Conservation (phyloP, 257 asterid genomes). For the Cruciata laevipes region DNA sequence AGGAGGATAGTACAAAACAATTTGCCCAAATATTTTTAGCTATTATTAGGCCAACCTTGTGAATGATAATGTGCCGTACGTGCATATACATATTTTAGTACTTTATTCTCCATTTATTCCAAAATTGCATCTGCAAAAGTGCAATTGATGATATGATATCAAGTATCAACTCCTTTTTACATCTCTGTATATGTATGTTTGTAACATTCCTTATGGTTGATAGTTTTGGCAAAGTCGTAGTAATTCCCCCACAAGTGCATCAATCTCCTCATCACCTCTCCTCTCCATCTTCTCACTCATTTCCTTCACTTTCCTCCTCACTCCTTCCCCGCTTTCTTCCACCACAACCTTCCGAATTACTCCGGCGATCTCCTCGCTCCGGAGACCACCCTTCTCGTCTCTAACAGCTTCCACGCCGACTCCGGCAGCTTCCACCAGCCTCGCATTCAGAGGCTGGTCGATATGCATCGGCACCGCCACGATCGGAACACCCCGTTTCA, state of each 20-base stretch:
- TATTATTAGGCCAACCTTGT: background rate
- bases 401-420: slow-evolving; percentile 22
- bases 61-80: background rate
- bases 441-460: slow-evolving; percentile 29
- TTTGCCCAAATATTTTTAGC: background rate
- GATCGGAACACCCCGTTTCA: slow-evolving; percentile 24
- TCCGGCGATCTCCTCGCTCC: slow-evolving; percentile 13
- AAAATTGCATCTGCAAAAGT: background rate
- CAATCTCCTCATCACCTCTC: slow-evolving; percentile 22
- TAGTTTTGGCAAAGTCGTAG: slow-evolving; percentile 4
- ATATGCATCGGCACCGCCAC: slow-evolving; percentile 25
- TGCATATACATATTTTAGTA: background rate
- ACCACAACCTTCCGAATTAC: slow-evolving; percentile 19
- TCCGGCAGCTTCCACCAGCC: slow-evolving; percentile 17
- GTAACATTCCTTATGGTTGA: background rate
- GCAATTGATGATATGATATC: background rate
- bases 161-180: background rate
- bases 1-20: too few relatives aligned
- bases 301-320: slow-evolving; percentile 19
- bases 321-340: slow-evolving; percentile 19
- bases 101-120: background rate
- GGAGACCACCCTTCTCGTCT: slow-evolving; percentile 19
- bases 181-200: background rate
- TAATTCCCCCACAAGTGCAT: slow-evolving; percentile 12
- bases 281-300: slow-evolving; percentile 8